phyloP scores from a whole-genome alignment of 768 basidiomycete species.

The Hirschioporus abietinus region DNA sequence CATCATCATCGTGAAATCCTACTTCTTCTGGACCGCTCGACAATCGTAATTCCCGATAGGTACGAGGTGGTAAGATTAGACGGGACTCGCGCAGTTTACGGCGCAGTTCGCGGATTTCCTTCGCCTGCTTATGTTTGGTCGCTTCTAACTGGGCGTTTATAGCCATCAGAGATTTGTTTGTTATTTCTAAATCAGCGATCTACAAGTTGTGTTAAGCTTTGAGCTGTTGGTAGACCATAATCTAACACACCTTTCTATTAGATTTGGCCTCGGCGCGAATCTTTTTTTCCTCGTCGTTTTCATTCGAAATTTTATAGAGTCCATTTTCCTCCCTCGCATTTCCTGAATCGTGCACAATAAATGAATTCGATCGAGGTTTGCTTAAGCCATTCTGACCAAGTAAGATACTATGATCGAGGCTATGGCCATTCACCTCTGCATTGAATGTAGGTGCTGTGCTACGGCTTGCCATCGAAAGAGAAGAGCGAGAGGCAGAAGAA shows the following conservation, averaged over 20 bases:
- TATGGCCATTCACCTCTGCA: conserved; percentile 35
- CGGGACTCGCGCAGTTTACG: conserved; percentile 80
- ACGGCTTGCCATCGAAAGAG: conserved; percentile 37
- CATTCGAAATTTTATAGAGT: conserved; percentile 5
- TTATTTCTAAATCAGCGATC: conserved; percentile 92
- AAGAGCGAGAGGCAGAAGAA: conserved; percentile 59
- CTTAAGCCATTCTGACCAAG: conserved; percentile 3
- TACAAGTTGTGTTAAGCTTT: conserved; percentile 23
- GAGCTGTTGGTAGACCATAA: conserved; percentile 1
- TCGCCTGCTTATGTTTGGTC: conserved; percentile 71
- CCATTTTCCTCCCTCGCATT: conserved; percentile 8
- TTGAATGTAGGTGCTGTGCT: conserved; percentile 36
- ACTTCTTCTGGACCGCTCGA: conserved; percentile 40
- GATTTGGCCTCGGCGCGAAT: conserved; percentile 73
- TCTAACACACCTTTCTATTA: conserved; percentile 66
- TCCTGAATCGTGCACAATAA: conserved; percentile 9
- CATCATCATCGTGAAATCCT: conserved; percentile 31
- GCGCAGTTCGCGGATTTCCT: conserved; percentile 80
- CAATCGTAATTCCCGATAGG: conserved; percentile 51
- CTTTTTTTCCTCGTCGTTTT: conserved; percentile 40
- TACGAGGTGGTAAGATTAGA: conserved; percentile 65
- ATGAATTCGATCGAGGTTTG: background rate
- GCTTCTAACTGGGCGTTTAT: conserved; percentile 83
- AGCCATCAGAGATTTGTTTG: conserved; percentile 77
- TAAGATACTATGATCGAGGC: conserved; percentile 19